Conservation (phyloP, 2,329 filamentous ascomycete species). For the Diaporthe amygdali region DNA sequence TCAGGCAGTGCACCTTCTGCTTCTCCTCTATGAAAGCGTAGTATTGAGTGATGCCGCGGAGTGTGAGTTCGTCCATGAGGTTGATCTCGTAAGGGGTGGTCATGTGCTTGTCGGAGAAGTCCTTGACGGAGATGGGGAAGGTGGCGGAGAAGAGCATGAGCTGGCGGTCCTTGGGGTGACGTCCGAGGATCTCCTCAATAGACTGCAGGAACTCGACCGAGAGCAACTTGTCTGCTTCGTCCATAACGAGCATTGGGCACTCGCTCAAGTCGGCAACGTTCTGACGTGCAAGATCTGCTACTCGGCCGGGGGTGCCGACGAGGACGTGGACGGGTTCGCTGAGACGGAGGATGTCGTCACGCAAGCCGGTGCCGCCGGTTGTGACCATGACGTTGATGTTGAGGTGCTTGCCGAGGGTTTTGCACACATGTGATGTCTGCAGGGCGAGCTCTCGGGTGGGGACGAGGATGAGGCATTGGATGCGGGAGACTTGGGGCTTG, state of each 20-base stretch:
- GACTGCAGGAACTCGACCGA: conserved; percentile 97
- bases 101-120: conserved; percentile 99
- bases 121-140: conserved; percentile 95
- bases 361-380: conserved; percentile 91
- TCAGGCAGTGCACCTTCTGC: conserved; percentile 98
- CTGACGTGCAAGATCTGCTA: conserved; percentile 95
- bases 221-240: conserved; percentile 97
- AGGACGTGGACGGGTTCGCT: conserved; percentile 96
- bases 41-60: conserved; percentile 98
- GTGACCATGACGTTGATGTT: conserved; percentile 99
- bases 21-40: conserved; percentile 99
- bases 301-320: conserved; percentile 94
- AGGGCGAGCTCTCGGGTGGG: conserved; percentile 96
- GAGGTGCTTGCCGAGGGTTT: conserved; percentile 95
- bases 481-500: conserved; percentile 95
- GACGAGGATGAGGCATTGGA: conserved; percentile 94
- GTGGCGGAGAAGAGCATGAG: conserved; percentile 99
- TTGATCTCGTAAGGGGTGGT: conserved; percentile 96
- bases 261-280: conserved; percentile 94
- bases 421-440: conserved; percentile 99
- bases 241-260: conserved; percentile 99
- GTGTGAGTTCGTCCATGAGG: conserved; percentile 97
- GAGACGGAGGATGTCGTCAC: conserved; percentile 95
- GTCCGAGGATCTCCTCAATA: conserved; percentile 93
- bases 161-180: conserved; percentile 96